Conservation (phyloP, 148 eudicot genomes). For the Persicaria maculosa region DNA sequence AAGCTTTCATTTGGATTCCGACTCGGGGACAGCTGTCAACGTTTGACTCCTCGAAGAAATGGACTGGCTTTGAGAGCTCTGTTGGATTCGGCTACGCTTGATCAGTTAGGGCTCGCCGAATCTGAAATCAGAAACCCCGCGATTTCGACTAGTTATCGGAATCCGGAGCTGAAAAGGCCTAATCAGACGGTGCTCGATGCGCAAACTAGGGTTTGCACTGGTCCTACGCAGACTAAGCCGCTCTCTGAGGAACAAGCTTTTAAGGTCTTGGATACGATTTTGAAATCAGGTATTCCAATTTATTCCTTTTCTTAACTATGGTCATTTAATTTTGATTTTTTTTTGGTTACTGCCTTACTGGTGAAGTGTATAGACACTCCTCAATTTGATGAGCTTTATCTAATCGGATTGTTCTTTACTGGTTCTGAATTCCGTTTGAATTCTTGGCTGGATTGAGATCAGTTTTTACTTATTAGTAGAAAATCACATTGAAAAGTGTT, state of each 20-base stretch:
- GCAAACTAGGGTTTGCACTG: conserved; percentile 87
- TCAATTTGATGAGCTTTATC: too few species aligned
- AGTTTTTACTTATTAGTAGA: too few species aligned
- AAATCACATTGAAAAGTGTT: too few species aligned
- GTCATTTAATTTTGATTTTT: not conserved
- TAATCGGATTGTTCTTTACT: too few species aligned
- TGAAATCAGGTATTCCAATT: conserved; percentile 57
- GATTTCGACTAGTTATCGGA: conserved; percentile 62
- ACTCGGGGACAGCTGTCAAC: not conserved
- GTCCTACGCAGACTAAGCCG: conserved; percentile 84
- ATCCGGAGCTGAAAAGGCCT: conserved; percentile 35
- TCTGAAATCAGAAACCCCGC: conserved; percentile 43
- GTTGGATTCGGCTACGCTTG: conserved; percentile 28
- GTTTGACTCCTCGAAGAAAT: conserved; percentile 19
- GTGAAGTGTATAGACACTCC: not conserved
- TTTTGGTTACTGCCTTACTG: not conserved
- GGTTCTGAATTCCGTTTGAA: too few species aligned
- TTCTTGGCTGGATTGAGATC: too few species aligned
- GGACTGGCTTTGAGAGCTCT: conserved; percentile 32
- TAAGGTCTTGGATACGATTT: conserved; percentile 65
- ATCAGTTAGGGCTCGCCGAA: conserved; percentile 28
- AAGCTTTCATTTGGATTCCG: not conserved
- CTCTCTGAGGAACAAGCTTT: conserved; percentile 65
- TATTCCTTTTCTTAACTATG: not conserved
- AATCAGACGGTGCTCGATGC: conserved; percentile 88